Evolutionary conservation across 1,284 basidiomycete species (phyloP), one percentile per base, ranked within the genome.

Genomic region (Chondrostereum purpureum): DNA sequence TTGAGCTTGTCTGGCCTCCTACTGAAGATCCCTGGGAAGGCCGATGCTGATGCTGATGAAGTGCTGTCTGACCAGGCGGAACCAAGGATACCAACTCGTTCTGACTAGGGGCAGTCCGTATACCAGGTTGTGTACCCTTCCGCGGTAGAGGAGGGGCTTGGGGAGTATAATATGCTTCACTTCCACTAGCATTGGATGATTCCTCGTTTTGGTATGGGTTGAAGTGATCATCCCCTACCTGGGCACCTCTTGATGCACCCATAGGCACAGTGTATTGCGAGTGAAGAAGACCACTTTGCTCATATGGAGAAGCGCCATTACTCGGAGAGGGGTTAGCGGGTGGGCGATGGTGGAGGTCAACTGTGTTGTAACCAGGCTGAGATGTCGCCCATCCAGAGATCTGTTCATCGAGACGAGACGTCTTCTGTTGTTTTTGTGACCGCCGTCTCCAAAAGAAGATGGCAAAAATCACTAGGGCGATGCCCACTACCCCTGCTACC

Each of bases 111-210:
- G 8, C 8, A 8, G 27, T 31, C 27, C 27, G 27, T 8, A 31
- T 31, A n/a, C 27, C 27, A 8, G 27, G 27, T 31, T 31, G 27
- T n/a, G 8, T 8, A n/a, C 39, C 39, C 23, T 41, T 41, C 22
- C 39, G 14, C 13, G 39, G 39, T 17, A 41, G 21, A 13, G 39
- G 39, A 13, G 39, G 39, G n/a, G 18, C 39, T 17, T 22, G 4
- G 5, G 3, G 39, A 41, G n/a, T 14, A 21, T n/a, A 4, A 23
- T 41, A 20, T 5, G 11, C 39, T 10, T 17, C 19, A 20, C 11
- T 19, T 18, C 39, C n/a, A 22, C 2, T 21, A 31, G 8, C 8
- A n/a, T 31, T n/a, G n/a, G 27, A n/a, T 8, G 8, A 8, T n/a
- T 31, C 8, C 27, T 8, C n/a, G n/a, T 31, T 31, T 8, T 31